These are phyloP conservation scores for Infundibulicybe gibba DNA, from an alignment of 768 basidiomycete species.

Conservation along the genomic window DNA sequence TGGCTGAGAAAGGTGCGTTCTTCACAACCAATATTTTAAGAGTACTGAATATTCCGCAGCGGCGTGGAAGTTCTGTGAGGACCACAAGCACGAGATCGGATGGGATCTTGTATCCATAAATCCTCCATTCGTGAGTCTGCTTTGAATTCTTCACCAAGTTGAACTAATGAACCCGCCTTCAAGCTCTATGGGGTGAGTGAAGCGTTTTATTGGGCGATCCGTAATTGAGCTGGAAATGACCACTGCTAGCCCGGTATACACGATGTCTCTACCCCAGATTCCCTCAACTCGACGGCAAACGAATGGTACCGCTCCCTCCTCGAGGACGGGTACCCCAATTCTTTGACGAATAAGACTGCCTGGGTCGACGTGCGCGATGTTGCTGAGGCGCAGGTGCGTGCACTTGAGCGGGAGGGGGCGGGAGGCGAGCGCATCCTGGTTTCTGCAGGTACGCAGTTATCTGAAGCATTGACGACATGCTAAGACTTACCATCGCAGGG, in stretches of 20 bases:
- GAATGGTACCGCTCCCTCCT: conserved; percentile 23
- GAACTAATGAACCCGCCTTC: too few species aligned
- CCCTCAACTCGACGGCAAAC: conserved; percentile 36
- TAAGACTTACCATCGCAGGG: conserved; percentile 5
- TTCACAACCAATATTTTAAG: neutral
- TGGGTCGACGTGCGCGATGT: conserved; percentile 57
- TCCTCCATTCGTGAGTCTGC: conserved; percentile 44
- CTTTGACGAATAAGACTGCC: conserved; percentile 15
- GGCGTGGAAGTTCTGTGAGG: conserved; percentile 37
- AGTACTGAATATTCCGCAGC: conserved; percentile 25
- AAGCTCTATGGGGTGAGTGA: conserved; percentile 12
- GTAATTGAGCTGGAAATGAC: neutral
- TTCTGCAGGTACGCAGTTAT: conserved; percentile 9
- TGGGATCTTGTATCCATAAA: conserved; percentile 55
- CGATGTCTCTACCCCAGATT: conserved; percentile 24
- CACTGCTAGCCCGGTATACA: conserved; percentile 37
- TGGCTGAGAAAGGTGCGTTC: conserved; percentile 54
- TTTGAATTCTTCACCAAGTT: neutral
- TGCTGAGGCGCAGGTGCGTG: conserved; percentile 50
- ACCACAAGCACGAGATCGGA: conserved; percentile 39
- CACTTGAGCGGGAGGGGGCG: conserved; percentile 47
- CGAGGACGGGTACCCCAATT: conserved; percentile 10
- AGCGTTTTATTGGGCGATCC: too few species aligned
- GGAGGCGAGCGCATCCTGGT: conserved; percentile 57
- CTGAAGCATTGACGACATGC: neutral